Evolutionary conservation across 768 basidiomycete genomes (phyloP), one percentile per base, ranked within the genome.

Genomic region (Amyloporia xantha): DNA sequence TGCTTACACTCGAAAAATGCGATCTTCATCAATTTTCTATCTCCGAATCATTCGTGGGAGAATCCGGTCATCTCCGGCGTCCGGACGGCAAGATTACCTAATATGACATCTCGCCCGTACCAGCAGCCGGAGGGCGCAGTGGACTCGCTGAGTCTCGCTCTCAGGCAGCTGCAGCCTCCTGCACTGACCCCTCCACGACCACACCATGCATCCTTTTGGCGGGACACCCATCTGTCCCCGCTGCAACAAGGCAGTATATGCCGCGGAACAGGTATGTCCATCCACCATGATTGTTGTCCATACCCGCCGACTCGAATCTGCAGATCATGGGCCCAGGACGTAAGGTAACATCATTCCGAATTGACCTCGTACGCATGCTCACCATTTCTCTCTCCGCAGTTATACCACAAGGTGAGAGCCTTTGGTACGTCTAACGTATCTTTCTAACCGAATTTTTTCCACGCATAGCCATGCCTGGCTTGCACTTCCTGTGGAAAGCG

Each of bases 281-380:
- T 20, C 27, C 24, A 12, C 43, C 28, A 19, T 39, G n/a, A n/a
- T n/a, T 30, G 12, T 45, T 41, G 30, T 36, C 44, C 41, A 41
- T 24, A 17, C 38, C 33, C 39, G 41, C 47, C 48, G 10, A 26
- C n/a, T 28, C 57, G 41, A 58, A 51, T 53, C 45, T 44, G 30
- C 56, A 90, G 86, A 79, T 78, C 25, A 81, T 93, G 73, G 91
- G 91, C 17, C 91, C 91, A 46, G 91, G 86, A 20, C 78, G 91
- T 62, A 91, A 86, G 79, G 91, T 90, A 59, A 77, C 55, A 52
- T 19, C 41, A 19, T 23, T 50, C 48, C 44, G 37, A 28, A 41
- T 39, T 26, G 35, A 20, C 25, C 46, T n/a, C 10, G 24, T n/a
- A 35, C 37, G 24, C 11, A 24, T 24, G 11, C 30, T 49, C 44